Percentiles rank a stretch among this genome's conserved stretches.
phyloP scores from a whole-genome alignment of 73 alveolate species.

The Effrenium voratum region DNA sequence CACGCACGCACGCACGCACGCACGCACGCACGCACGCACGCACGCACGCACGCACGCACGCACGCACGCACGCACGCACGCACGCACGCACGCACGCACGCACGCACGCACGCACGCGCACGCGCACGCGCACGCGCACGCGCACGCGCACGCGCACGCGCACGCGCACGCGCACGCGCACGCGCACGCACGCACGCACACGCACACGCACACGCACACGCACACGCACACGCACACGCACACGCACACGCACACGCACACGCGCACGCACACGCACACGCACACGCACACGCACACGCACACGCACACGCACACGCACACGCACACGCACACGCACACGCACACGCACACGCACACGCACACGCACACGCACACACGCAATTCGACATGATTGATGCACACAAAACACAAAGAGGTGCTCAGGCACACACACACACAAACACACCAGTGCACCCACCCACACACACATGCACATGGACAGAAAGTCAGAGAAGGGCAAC shows the following conservation, averaged over 20 bases:
- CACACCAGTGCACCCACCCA: too few species aligned
- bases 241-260: constrained; percentile 60
- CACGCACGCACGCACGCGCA: constrained; percentile 31
- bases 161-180: constrained; percentile 20
- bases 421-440: background rate
- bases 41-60: constrained; percentile 10
- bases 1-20: background rate
- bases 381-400: too few species aligned
- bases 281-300: constrained; percentile 43
- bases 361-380: constrained; percentile 25
- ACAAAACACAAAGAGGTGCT: background rate
- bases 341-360: constrained; percentile 47
- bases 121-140: constrained; percentile 30
- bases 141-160: constrained; percentile 41
- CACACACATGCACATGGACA: background rate
- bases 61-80: constrained; percentile 7
- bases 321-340: constrained; percentile 46
- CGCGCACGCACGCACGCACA: constrained; percentile 22
- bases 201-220: constrained; percentile 40
- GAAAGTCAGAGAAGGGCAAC: too few species aligned
- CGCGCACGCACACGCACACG: constrained; percentile 57
- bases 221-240: constrained; percentile 53
- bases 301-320: constrained; percentile 52
- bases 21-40: background rate
- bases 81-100: constrained; percentile 25